phyloP scores from a whole-genome alignment of 2,329 filamentous ascomycete genomes.

The Alternaria sp. region DNA sequence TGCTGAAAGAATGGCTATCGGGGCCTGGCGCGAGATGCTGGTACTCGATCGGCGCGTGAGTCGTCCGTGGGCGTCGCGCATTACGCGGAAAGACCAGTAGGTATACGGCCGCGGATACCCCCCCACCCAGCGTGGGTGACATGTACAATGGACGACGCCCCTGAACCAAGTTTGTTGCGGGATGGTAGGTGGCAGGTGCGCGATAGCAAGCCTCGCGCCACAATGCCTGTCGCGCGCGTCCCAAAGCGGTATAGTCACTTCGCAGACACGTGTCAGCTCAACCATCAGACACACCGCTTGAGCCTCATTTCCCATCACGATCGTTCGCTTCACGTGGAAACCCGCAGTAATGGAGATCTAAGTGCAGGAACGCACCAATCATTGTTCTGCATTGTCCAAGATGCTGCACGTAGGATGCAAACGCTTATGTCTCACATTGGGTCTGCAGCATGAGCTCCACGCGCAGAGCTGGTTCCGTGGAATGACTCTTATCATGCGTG shows the following conservation, averaged over 20 bases:
- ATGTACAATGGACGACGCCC: background rate
- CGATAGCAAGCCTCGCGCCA: background rate
- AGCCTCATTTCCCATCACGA: conserved; percentile 8
- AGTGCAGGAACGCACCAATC: background rate
- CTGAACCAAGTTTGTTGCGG: background rate
- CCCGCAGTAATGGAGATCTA: background rate
- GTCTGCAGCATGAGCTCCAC: background rate
- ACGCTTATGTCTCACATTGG: conserved; percentile 1
- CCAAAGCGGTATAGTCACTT: background rate
- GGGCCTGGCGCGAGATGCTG: background rate
- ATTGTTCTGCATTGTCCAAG: background rate
- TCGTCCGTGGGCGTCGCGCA: background rate
- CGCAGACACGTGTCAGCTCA: conserved; percentile 10
- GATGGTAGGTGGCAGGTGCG: background rate
- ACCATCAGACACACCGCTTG: conserved; percentile 12
- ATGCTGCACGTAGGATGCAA: conserved; percentile 1
- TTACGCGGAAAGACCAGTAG: background rate
- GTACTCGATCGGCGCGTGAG: background rate
- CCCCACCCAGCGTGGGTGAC: background rate
- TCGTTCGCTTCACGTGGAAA: background rate
- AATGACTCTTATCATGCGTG: conserved; percentile 10
- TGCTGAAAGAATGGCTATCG: background rate
- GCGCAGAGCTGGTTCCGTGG: background rate
- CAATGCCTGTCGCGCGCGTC: background rate
- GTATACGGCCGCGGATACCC: background rate